phyloP scores from a whole-genome alignment of 768 basidiomycete species.

The Tylopilus felleus region DNA sequence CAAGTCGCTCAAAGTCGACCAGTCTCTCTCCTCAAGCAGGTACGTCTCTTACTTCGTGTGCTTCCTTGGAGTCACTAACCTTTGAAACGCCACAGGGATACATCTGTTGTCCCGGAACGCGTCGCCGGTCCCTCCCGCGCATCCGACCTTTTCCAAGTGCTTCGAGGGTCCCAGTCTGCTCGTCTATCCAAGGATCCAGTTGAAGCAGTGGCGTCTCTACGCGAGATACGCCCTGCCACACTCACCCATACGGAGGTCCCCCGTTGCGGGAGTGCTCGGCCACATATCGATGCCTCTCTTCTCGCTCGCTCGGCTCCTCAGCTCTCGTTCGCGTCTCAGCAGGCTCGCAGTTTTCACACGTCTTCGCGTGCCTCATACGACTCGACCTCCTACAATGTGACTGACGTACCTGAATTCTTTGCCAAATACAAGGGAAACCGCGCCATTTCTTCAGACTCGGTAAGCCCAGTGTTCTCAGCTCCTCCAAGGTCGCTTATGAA shows the following conservation, averaged over 20 bases:
- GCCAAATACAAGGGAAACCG: slow-evolving; percentile 26
- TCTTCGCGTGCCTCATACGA: slow-evolving; percentile 15
- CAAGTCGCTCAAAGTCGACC: slow-evolving; percentile 20
- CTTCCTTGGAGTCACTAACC: slow-evolving; percentile 35
- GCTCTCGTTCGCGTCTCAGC: slow-evolving; percentile 2
- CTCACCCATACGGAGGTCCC: neutral
- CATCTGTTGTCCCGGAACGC: slow-evolving; percentile 29
- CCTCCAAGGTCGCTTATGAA: neutral
- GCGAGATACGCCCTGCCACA: neutral
- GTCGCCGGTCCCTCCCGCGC: slow-evolving; percentile 1
- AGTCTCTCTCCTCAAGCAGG: slow-evolving; percentile 30
- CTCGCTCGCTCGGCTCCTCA: neutral
- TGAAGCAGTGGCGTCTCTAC: neutral
- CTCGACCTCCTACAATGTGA: slow-evolving; percentile 27
- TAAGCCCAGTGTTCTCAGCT: neutral
- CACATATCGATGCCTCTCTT: neutral
- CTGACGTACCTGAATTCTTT: slow-evolving; percentile 27
- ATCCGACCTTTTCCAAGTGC: neutral
- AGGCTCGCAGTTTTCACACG: slow-evolving; percentile 24
- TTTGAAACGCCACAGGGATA: slow-evolving; percentile 28
- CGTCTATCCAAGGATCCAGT: neutral
- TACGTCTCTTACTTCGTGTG: slow-evolving; percentile 31
- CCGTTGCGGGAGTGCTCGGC: neutral
- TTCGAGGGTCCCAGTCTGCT: neutral
- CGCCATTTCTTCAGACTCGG: neutral